These are phyloP conservation scores for Afroboletus lepidellus DNA, from an alignment of 1,284 basidiomycete species.

Conservation along the genomic window DNA sequence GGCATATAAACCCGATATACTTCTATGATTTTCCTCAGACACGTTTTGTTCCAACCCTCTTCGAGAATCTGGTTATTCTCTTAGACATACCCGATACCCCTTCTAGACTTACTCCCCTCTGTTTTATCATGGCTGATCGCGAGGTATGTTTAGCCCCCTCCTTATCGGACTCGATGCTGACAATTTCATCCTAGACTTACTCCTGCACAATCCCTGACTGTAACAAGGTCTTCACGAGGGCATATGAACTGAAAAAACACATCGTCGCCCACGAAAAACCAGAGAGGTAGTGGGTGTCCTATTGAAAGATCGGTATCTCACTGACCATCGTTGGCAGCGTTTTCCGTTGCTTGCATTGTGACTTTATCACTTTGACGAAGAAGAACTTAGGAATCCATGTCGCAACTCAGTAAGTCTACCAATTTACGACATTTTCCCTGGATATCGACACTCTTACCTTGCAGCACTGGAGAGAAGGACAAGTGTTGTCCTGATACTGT, in stretches of 20 bases:
- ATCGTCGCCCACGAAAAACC: conserved; percentile 14
- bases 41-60: not conserved
- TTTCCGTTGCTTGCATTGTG: conserved; percentile 17
- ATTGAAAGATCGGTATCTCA: not conserved
- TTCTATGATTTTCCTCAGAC: not conserved
- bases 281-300: conserved; percentile 9
- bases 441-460: not conserved
- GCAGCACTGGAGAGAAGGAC: conserved; percentile 27
- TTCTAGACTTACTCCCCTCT: not conserved
- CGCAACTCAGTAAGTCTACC: conserved; percentile 18
- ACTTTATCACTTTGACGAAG: conserved; percentile 26
- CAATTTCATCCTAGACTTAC: conserved; percentile 9
- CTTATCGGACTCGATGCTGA: not conserved
- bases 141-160: conserved; percentile 4
- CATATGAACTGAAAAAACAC: conserved; percentile 27
- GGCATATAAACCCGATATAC: conserved; percentile 7
- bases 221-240: conserved; percentile 14
- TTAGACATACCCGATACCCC: not conserved
- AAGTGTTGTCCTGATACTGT: conserved; percentile 23
- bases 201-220: conserved; percentile 20
- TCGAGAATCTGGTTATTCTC: conserved; percentile 26
- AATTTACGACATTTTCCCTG: rapidly evolving
- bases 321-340: conserved; percentile 11
- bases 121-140: conserved; percentile 12
- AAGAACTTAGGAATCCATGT: conserved; percentile 25